Conservation (phyloP, 108 stramenopile genomes). For the Stephanodiscus triporus region DNA sequence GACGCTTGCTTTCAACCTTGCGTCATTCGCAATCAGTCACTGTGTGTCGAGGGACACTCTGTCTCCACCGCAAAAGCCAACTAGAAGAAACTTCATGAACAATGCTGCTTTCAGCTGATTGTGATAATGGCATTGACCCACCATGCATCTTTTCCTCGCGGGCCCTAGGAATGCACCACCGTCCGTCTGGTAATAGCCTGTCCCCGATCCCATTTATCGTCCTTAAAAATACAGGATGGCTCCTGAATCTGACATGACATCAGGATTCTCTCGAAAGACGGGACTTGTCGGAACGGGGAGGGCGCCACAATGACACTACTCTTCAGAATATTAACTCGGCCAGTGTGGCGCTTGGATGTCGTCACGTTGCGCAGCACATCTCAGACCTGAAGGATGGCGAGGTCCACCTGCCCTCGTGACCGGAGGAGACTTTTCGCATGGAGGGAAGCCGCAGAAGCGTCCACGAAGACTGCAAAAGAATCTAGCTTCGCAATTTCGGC, state of each 20-base stretch:
- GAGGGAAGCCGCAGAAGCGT: constrained; percentile 35
- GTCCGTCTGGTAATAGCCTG: constrained; percentile 34
- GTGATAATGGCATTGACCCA: constrained; percentile 42
- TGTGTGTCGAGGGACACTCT: constrained; percentile 20
- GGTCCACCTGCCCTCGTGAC: constrained; percentile 45
- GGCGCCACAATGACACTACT: constrained; percentile 48
- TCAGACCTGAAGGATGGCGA: constrained; percentile 37
- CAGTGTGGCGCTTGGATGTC: constrained; percentile 43
- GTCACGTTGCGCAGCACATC: constrained; percentile 48
- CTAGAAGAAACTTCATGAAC: constrained; percentile 8
- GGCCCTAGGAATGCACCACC: constrained; percentile 44
- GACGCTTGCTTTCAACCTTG: constrained; percentile 46
- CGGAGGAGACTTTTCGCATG: constrained; percentile 50
- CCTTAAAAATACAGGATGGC: constrained; percentile 56
- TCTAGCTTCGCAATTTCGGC: constrained; percentile 44
- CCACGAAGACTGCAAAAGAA: constrained; percentile 29
- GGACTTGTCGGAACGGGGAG: constrained; percentile 43
- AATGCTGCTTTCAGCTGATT: constrained; percentile 3
- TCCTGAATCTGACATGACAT: constrained; percentile 51
- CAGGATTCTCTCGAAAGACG: constrained; percentile 52
- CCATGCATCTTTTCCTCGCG: constrained; percentile 49
- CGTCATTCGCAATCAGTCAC: constrained; percentile 33
- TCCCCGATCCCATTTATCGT: constrained; percentile 39
- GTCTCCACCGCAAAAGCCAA: neutral
- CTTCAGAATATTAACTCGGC: constrained; percentile 42